These are phyloP conservation scores for Clonostachys rosea DNA, from an alignment of 2,329 filamentous ascomycete species.

Conservation along the genomic window DNA sequence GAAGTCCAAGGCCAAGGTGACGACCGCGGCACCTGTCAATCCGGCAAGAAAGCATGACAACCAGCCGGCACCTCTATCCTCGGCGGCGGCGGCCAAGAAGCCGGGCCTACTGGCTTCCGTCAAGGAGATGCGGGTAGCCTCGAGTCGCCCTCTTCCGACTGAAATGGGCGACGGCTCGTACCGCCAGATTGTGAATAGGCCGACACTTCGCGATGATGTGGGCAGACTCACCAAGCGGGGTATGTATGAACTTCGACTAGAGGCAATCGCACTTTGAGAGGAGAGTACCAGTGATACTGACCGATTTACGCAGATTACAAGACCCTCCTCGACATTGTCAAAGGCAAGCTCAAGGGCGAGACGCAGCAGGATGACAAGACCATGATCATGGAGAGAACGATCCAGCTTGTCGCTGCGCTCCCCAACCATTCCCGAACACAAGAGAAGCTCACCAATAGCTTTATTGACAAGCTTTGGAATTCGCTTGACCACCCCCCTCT, in stretches of 20 bases:
- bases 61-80: too few species aligned
- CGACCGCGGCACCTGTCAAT: too few species aligned
- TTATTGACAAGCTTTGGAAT: slow-evolving; percentile 67
- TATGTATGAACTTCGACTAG: slow-evolving; percentile 11
- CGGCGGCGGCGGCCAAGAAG: slow-evolving; percentile 8
- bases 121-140: slow-evolving; percentile 34
- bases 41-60: too few species aligned
- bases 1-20: too few species aligned
- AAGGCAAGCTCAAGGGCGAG: slow-evolving; percentile 57
- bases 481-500: slow-evolving; percentile 69
- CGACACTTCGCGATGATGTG: slow-evolving; percentile 51
- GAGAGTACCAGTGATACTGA: not conserved
- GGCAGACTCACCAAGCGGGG: slow-evolving; percentile 45
- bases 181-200: slow-evolving; percentile 37
- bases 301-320: slow-evolving; percentile 43
- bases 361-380: slow-evolving; percentile 68
- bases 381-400: slow-evolving; percentile 71
- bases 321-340: slow-evolving; percentile 57
- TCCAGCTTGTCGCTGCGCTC: slow-evolving; percentile 63
- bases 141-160: slow-evolving; percentile 57
- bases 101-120: slow-evolving; percentile 16
- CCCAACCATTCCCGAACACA: slow-evolving; percentile 58
- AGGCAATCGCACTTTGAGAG: not conserved
- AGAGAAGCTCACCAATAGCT: slow-evolving; percentile 58
- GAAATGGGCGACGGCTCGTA: slow-evolving; percentile 62